Evolutionary conservation across 139 green algal genomes (phyloP), one percentile per base, ranked within the genome.

Genomic region (Chlorella sp.): DNA sequence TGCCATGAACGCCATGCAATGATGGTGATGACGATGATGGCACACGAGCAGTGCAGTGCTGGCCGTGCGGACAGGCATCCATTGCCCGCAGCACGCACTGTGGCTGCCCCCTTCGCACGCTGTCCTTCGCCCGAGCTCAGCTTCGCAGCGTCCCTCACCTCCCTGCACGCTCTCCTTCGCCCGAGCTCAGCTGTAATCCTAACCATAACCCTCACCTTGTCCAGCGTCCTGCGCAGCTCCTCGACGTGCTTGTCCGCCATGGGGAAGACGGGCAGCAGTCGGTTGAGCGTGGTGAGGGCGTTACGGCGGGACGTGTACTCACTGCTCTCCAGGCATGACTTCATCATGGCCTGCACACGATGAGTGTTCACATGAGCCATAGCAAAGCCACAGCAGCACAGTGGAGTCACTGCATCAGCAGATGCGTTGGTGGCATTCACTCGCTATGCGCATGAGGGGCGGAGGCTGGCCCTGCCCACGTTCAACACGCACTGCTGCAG

Each of bases 291-390:
- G 2, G 72, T 49, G 14, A 77, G 64, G 31, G 64, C 72, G 32
- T 72, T 77, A 4, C 72, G 49, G 10, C 72, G 63, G 23, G 72
- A 72, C 24, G 72, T 77, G 30, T 65, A 77, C 72, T 77, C 72
- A 2, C 33, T 20, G 49, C 60, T 77, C 31, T 72, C 42, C 3
- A 77, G 42, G 49, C 72, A 72, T 2, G 5, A 14, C 30, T 67
- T 67, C n/a, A 67, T 35, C 10, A 17, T 55, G 42, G 42, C 42
- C 42, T 55, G 42, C 42, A 55, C 42, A 55, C 42, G n/a, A n/a
- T n/a, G n/a, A n/a, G n/a, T n/a, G n/a, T n/a, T n/a, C n/a, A n/a
- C n/a, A n/a, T n/a, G n/a, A n/a, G n/a, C n/a, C n/a, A n/a, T n/a
- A n/a, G n/a, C n/a, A n/a, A n/a, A n/a, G n/a, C n/a, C n/a, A n/a